Conservation (phyloP, 2,329 filamentous ascomycete species). For the Pseudogymnoascus sp. region DNA sequence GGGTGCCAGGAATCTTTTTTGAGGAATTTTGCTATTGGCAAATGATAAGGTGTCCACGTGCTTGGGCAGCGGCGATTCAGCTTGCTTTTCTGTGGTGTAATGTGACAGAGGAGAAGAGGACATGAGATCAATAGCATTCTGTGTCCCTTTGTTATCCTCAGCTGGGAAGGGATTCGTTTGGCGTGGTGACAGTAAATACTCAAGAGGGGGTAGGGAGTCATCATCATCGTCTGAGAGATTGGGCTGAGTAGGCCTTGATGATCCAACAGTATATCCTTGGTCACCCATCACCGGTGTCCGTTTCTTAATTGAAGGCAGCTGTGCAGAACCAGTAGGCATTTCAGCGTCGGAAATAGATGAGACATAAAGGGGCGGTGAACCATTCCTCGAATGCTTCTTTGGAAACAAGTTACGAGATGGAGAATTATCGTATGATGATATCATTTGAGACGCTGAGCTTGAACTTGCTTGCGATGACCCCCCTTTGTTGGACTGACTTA, state of each 20-base stretch:
- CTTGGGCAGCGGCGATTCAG: background rate
- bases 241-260: background rate
- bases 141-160: background rate
- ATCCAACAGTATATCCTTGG: background rate
- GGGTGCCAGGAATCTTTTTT: conserved; percentile 22
- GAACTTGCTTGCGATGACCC: conserved; percentile 1
- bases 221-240: background rate
- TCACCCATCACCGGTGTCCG: background rate
- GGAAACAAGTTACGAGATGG: background rate
- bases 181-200: background rate
- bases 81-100: background rate
- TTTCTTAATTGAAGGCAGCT: background rate
- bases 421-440: background rate
- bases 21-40: background rate
- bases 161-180: background rate
- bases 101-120: background rate
- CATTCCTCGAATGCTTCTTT: background rate
- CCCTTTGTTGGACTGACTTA: background rate
- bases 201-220: background rate
- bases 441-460: background rate
- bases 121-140: background rate
- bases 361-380: background rate
- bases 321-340: background rate
- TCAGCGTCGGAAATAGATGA: background rate
- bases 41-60: background rate